Evolutionary conservation across 2,329 filamentous ascomycete genomes (phyloP).

Genomic region (Aspergillus pseudonomiae): DNA sequence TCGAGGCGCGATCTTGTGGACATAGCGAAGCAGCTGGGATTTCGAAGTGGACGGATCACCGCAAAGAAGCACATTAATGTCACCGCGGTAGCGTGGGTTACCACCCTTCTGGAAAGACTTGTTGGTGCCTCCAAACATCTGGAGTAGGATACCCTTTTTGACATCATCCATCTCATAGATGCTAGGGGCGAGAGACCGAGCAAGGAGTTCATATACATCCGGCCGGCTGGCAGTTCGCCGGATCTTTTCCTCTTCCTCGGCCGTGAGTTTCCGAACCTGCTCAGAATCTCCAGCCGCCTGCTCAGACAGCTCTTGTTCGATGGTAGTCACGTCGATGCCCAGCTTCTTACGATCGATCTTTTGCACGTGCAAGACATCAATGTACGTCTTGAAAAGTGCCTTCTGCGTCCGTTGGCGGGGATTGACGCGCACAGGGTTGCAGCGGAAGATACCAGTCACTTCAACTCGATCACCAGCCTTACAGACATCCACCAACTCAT

Average conservation of each 20-base stretch:
- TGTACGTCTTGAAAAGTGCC: constrained; percentile 96
- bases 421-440: constrained; percentile 90
- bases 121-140: constrained; percentile 96
- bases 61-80: constrained; percentile 95
- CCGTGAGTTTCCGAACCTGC: constrained; percentile 78
- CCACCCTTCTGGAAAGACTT: constrained; percentile 97
- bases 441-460: constrained; percentile 95
- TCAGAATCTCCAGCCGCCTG: constrained; percentile 72
- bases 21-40: constrained; percentile 90
- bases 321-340: constrained; percentile 85
- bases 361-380: constrained; percentile 92
- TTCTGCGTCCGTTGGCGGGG: constrained; percentile 90
- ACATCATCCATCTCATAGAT: constrained; percentile 98
- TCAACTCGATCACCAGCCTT: constrained; percentile 96
- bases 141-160: constrained; percentile 95
- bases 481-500: constrained; percentile 95
- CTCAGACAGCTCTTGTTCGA: constrained; percentile 80
- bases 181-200: constrained; percentile 88
- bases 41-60: constrained; percentile 97
- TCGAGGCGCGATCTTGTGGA: constrained; percentile 95
- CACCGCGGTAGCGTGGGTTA: constrained; percentile 91
- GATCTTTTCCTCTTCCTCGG: constrained; percentile 90
- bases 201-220: constrained; percentile 90
- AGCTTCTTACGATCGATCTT: constrained; percentile 95
- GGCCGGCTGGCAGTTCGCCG: constrained; percentile 74